Percentiles rank a stretch among this genome's conserved stretches.
phyloP scores from a whole-genome alignment of 805 yeast species.

The Zygotorulaspora chibaensis region DNA sequence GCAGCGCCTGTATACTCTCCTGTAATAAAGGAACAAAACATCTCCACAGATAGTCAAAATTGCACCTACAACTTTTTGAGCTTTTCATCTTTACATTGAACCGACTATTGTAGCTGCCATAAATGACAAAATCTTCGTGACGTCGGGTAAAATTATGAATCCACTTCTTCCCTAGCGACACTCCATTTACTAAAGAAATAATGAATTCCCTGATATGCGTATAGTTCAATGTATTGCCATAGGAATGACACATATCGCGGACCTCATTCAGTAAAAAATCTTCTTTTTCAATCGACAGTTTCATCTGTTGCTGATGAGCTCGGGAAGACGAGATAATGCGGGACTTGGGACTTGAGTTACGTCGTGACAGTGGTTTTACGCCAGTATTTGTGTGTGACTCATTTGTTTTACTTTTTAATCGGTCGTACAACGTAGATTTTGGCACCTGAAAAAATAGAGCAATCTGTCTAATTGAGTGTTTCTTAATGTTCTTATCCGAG shows the following conservation, averaged over 20 bases:
- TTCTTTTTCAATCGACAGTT: conserved; percentile 21
- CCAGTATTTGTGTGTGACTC: neutral
- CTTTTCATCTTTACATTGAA: conserved; percentile 13
- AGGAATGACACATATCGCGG: conserved; percentile 14
- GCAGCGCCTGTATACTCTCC: conserved; percentile 9
- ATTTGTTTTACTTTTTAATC: conserved; percentile 16
- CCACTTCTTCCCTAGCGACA: conserved; percentile 27
- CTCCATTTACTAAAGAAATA: conserved; percentile 13
- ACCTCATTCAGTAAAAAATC: conserved; percentile 15
- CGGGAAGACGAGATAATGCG: conserved; percentile 11
- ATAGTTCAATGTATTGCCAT: conserved; percentile 21
- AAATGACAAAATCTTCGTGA: conserved; percentile 20
- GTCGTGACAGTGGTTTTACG: neutral
- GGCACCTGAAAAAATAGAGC: conserved; percentile 27
- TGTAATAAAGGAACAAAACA: conserved; percentile 20
- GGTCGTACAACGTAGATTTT: conserved; percentile 27
- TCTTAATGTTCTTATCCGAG: conserved; percentile 14
- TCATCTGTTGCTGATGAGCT: conserved; percentile 27
- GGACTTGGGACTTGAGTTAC: conserved; percentile 1
- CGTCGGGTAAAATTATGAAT: conserved; percentile 22
- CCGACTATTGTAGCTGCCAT: conserved; percentile 17
- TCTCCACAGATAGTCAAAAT: conserved; percentile 19
- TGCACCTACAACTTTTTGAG: conserved; percentile 18
- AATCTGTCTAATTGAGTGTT: conserved; percentile 25
- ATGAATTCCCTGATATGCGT: conserved; percentile 22